Evolutionary conservation across 371 early-diverging fungal genomes (phyloP), one percentile per base, ranked within the genome.

Genomic region (Mucor racemosus): DNA sequence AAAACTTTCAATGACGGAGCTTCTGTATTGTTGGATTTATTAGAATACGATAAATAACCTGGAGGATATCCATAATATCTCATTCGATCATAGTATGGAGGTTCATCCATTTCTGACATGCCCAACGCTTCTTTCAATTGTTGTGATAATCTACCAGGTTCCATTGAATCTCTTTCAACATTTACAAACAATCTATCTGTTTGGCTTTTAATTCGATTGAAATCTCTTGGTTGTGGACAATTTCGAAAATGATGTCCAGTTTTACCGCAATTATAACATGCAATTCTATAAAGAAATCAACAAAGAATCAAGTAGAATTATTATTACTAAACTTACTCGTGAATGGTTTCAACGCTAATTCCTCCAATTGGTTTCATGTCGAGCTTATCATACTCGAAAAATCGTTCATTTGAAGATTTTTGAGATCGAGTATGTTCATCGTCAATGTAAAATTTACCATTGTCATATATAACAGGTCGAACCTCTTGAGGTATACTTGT

Each of bases 391-490:
- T 58, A 62, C 26, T 62, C 26, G 17, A 17, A 62, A 19, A 48
- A 53, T 0, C 14, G 53, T 53, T 10, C 17, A n/a, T 26, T 21
- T 26, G 26, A n/a, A 7, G 26, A 15, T 6, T 21, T 19, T 21
- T 53, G 35, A 1, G n/a, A 15, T 21, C 58, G 39, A 34, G 33
- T 15, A 58, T 67, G 56, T 26, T 65, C 62, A 10, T 60, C 34
- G 55, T 75, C 75, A 21, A 35, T 41, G 31, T 69, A 76, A 26
- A 73, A 76, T 21, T 62, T 71, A 1, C 77, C 77, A 62, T 67
- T 41, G 14, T 69, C 59, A 36, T 58, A 75, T 15, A 62, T 54
- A 0, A 72, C 67, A 41, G 76, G 72, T 6, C 17, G 21, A 1
- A 71, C 65, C 11, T 17, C 10, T 5, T 34, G 10, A 14, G 15